Conservation (phyloP, 2,329 filamentous ascomycete species). For the Alternaria sp. region DNA sequence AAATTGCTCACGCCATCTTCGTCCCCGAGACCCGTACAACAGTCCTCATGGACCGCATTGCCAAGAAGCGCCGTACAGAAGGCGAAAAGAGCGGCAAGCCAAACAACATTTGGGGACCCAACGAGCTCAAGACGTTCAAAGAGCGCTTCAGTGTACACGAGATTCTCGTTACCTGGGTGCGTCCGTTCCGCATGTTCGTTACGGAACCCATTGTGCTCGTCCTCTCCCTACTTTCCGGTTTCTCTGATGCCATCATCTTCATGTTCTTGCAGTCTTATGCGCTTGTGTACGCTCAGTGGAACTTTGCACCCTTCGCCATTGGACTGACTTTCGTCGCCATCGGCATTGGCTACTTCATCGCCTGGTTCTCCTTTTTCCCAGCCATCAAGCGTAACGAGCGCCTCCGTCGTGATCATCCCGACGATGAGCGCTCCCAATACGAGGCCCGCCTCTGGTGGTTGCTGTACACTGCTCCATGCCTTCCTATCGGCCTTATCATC, state of each 20-base stretch:
- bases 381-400: conserved; percentile 54
- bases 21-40: conserved; percentile 83
- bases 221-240: conserved; percentile 76
- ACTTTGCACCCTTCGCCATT: conserved; percentile 65
- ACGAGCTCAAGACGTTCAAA: conserved; percentile 65
- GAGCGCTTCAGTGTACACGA: conserved; percentile 51
- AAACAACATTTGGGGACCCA: conserved; percentile 74
- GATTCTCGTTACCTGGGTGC: conserved; percentile 61
- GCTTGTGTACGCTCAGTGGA: conserved; percentile 74
- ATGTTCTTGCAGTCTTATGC: conserved; percentile 78
- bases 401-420: conserved; percentile 38
- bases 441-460: conserved; percentile 71
- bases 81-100: conserved; percentile 68
- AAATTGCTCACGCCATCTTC: conserved; percentile 71
- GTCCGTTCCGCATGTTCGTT: conserved; percentile 76
- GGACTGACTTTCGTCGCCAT: conserved; percentile 70
- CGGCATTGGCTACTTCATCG: conserved; percentile 70
- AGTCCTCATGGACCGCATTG: conserved; percentile 80
- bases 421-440: conserved; percentile 45
- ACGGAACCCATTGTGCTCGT: conserved; percentile 79
- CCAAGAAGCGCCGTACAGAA: conserved; percentile 74
- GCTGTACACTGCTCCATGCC: conserved; percentile 67
- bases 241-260: conserved; percentile 81
- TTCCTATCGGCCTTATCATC: conserved; percentile 75
- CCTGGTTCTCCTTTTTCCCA: conserved; percentile 69